phyloP scores from a whole-genome alignment of 495 filamentous ascomycete genomes.

The Daldinia vernicosa region DNA sequence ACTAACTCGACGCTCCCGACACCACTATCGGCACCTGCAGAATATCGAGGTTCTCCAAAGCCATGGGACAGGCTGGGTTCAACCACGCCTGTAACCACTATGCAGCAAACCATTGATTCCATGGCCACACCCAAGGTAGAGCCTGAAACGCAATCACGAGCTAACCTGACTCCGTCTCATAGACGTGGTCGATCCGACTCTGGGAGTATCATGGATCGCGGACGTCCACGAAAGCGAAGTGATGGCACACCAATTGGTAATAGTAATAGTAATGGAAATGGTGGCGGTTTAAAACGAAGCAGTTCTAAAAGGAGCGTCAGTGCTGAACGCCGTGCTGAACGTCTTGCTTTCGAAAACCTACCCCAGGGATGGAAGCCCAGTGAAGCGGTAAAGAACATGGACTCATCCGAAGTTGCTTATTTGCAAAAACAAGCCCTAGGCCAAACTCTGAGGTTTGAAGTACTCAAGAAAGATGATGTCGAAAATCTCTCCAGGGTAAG shows the following conservation, averaged over 20 bases:
- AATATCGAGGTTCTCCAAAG: conserved; percentile 53
- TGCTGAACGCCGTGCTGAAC: conserved; percentile 59
- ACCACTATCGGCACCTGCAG: conserved; percentile 56
- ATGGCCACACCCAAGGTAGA: conserved; percentile 48
- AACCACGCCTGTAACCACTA: conserved; percentile 34
- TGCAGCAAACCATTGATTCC: conserved; percentile 41
- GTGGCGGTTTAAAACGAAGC: conserved; percentile 44
- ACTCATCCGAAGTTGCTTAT: conserved; percentile 59
- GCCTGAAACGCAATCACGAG: conserved; percentile 44
- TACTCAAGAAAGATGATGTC: conserved; percentile 72
- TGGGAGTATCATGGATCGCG: conserved; percentile 67
- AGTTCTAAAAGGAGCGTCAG: conserved; percentile 53
- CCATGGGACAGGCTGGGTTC: conserved; percentile 54
- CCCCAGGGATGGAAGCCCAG: conserved; percentile 65
- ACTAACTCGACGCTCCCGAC: conserved; percentile 55
- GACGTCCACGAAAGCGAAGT: conserved; percentile 62
- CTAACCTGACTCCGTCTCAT: conserved; percentile 46
- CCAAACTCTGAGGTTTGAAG: conserved; percentile 72
- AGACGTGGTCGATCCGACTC: conserved; percentile 65
- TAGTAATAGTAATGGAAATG: conserved; percentile 25
- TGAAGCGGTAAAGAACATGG: conserved; percentile 59
- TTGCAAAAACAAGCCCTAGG: conserved; percentile 69
- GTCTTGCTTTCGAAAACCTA: conserved; percentile 62
- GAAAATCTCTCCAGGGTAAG: conserved; percentile 69
- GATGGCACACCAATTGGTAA: conserved; percentile 48